These are phyloP conservation scores for Dioscorea alata DNA, from an alignment of 106 monocot species.

Conservation along the genomic window DNA sequence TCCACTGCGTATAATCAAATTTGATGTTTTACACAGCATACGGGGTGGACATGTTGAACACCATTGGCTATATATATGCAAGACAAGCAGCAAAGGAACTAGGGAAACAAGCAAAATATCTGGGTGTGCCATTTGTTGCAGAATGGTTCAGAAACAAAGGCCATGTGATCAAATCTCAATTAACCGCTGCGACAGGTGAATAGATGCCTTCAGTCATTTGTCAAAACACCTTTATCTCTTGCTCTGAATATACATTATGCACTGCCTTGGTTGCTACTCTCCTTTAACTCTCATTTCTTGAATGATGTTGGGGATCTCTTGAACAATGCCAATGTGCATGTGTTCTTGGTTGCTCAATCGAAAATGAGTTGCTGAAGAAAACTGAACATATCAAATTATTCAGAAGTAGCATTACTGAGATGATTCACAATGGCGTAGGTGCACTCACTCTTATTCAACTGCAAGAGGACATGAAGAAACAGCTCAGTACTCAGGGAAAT, in stretches of 20 bases:
- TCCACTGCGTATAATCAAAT: neutral
- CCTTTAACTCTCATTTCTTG: neutral
- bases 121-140: slow-evolving; percentile 90
- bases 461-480: slow-evolving; percentile 92
- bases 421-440: slow-evolving; percentile 32
- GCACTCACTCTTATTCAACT: slow-evolving; percentile 89
- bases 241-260: no score
- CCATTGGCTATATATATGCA: slow-evolving; percentile 93
- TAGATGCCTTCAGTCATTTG: neutral
- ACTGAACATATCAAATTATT: no score
- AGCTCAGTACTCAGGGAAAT: slow-evolving; percentile 69
- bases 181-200: slow-evolving; percentile 93
- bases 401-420: no score
- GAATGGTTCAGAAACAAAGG: slow-evolving; percentile 99
- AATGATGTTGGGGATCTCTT: neutral
- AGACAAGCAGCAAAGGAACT: slow-evolving; percentile 96
- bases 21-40: slow-evolving; percentile 56
- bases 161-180: slow-evolving; percentile 94
- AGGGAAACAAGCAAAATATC: slow-evolving; percentile 86
- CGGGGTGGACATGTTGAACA: slow-evolving; percentile 93
- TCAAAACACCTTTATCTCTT: neutral
- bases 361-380: no score
- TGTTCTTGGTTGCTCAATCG: neutral
- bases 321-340: neutral
- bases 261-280: no score